Evolutionary conservation across 2,329 filamentous ascomycete genomes (phyloP).

Genomic region (Trichoderma pleuroti): DNA sequence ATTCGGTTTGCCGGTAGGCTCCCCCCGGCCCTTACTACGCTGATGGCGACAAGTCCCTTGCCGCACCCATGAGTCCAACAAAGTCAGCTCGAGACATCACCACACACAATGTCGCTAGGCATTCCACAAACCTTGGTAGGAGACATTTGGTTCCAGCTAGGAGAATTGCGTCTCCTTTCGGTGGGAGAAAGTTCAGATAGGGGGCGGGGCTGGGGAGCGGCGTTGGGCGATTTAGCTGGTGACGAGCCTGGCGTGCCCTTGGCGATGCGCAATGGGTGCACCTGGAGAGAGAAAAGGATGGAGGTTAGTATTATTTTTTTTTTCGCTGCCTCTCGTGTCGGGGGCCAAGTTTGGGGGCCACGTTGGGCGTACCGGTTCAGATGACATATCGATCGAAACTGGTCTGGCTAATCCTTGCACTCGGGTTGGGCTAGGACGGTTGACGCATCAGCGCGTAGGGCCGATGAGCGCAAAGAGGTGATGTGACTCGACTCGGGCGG

Average conservation of each 20-base stretch:
- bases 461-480: slow-evolving; percentile 22
- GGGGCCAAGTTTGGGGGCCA: not conserved
- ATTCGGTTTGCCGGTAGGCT: slow-evolving; percentile 53
- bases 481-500: slow-evolving; percentile 19
- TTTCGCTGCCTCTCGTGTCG: not conserved
- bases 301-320: not conserved
- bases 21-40: slow-evolving; percentile 43
- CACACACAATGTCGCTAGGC: not conserved
- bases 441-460: slow-evolving; percentile 35
- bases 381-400: slow-evolving; percentile 34
- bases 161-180: slow-evolving; percentile 85
- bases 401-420: slow-evolving; percentile 18
- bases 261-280: slow-evolving; percentile 75
- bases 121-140: slow-evolving; percentile 38
- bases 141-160: slow-evolving; percentile 71
- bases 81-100: slow-evolving; percentile 22
- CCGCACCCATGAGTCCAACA: slow-evolving; percentile 28
- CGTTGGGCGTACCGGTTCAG: slow-evolving; percentile 36
- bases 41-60: slow-evolving; percentile 47
- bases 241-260: slow-evolving; percentile 60
- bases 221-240: slow-evolving; percentile 59
- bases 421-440: slow-evolving; percentile 22
- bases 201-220: slow-evolving; percentile 63
- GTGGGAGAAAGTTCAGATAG: slow-evolving; percentile 86
- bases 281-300: slow-evolving; percentile 41